phyloP scores from a whole-genome alignment of 257 asterid species.

The Solanum chilense region DNA sequence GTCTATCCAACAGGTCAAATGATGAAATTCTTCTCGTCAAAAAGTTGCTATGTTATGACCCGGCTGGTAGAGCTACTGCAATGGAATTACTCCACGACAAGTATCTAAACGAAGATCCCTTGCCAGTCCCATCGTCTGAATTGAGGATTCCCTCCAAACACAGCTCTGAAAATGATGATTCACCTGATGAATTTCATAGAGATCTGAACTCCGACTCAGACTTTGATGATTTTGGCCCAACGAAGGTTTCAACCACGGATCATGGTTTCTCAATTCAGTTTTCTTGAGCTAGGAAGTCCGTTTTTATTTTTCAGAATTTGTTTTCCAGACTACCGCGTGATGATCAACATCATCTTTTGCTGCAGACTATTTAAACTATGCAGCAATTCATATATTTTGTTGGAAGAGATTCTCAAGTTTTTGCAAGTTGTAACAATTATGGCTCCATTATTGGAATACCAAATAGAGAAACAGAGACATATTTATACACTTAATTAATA shows the following conservation, averaged over 20 bases:
- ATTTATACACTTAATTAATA: not conserved
- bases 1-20: slow-evolving; percentile 42
- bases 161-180: slow-evolving; percentile 41
- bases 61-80: slow-evolving; percentile 65
- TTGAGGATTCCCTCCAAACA: slow-evolving; percentile 63
- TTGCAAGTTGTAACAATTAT: not conserved
- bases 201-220: slow-evolving; percentile 65
- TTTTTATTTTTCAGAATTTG: not conserved
- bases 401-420: not conserved
- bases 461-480: not conserved
- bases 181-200: slow-evolving; percentile 30
- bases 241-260: slow-evolving; percentile 28
- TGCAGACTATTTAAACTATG: not conserved
- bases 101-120: slow-evolving; percentile 78
- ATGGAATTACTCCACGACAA: slow-evolving; percentile 71
- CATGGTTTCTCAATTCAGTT: slow-evolving; percentile 63
- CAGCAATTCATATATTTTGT: not conserved
- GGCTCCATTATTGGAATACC: not conserved
- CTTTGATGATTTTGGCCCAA: slow-evolving; percentile 55
- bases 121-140: slow-evolving; percentile 49
- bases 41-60: slow-evolving; percentile 59
- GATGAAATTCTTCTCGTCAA: slow-evolving; percentile 54
- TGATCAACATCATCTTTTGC: not conserved
- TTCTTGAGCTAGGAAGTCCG: slow-evolving; percentile 14
- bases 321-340: not conserved